phyloP scores from a whole-genome alignment of 805 yeast species.

The Kuraishia molischiana region DNA sequence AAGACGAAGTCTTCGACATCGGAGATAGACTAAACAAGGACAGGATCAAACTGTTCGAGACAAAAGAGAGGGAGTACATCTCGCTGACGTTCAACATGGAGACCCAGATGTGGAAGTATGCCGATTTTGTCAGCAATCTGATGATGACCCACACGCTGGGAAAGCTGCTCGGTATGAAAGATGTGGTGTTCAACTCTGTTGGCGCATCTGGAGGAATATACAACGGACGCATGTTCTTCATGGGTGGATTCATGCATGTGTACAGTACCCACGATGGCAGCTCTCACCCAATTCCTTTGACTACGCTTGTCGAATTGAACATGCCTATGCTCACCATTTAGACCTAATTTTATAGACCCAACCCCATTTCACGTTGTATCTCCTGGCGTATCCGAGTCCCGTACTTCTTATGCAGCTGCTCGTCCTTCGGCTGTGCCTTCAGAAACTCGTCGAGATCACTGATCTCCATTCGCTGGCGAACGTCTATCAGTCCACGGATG shows the following conservation, averaged over 20 bases:
- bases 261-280: neutral
- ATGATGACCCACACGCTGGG: neutral
- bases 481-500: slow-evolving; percentile 17
- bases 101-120: slow-evolving; percentile 1
- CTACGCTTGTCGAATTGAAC: neutral
- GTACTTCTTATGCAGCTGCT: slow-evolving; percentile 3
- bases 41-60: neutral
- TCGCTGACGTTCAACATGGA: slow-evolving; percentile 1
- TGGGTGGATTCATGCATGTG: neutral
- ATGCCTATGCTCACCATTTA: neutral
- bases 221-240: neutral
- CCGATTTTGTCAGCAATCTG: neutral
- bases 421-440: slow-evolving; percentile 1
- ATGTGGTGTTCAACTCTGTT: neutral
- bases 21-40: neutral
- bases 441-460: slow-evolving; percentile 10
- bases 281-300: neutral
- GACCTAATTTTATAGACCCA: too few species aligned
- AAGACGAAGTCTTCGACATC: neutral
- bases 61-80: neutral
- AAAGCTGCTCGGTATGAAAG: neutral
- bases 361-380: neutral
- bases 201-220: neutral
- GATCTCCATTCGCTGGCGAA: slow-evolving; percentile 17
- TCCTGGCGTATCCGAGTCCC: neutral